Percentiles rank a stretch among this genome's conserved stretches.
These are phyloP conservation scores for Pharnaceum exiguum DNA, from an alignment of 148 eudicot genomes.

Conservation along the genomic window DNA sequence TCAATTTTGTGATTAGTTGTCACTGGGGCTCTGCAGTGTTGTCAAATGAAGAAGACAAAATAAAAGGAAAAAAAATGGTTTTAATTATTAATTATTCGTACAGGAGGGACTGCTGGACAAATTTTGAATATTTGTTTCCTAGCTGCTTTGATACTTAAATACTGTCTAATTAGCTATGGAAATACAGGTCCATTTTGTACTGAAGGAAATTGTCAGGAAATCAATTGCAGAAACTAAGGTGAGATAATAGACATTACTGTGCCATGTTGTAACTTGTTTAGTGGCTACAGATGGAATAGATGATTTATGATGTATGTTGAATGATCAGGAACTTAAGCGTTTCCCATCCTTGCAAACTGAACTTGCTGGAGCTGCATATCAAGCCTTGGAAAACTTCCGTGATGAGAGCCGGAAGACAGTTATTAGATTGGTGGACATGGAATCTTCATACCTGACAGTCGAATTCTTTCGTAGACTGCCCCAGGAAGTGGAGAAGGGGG, in stretches of 20 bases:
- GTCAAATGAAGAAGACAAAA: too few relatives aligned
- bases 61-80: too few relatives aligned
- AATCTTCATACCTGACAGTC: slow-evolving; percentile 62
- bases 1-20: too few relatives aligned
- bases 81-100: too few relatives aligned
- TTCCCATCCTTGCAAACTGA: slow-evolving; percentile 61
- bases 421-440: slow-evolving; percentile 63
- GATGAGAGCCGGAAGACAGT: slow-evolving; percentile 68
- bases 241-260: slow-evolving; percentile 7
- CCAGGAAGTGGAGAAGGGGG: slow-evolving; percentile 49
- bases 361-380: slow-evolving; percentile 51
- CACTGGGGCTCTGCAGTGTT: too few relatives aligned
- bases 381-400: slow-evolving; percentile 62
- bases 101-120: too few relatives aligned
- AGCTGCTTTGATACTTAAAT: neutral
- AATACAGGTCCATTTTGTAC: slow-evolving; percentile 62
- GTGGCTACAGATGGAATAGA: neutral
- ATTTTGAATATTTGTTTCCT: neutral
- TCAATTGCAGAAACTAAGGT: slow-evolving; percentile 69
- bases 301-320: neutral
- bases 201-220: slow-evolving; percentile 78
- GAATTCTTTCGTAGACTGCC: slow-evolving; percentile 71
- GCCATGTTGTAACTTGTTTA: neutral
- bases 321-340: slow-evolving; percentile 57
- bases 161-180: neutral